Evolutionary conservation across 495 filamentous ascomycete species (phyloP).

Genomic region (Aspergillus baeticus): DNA sequence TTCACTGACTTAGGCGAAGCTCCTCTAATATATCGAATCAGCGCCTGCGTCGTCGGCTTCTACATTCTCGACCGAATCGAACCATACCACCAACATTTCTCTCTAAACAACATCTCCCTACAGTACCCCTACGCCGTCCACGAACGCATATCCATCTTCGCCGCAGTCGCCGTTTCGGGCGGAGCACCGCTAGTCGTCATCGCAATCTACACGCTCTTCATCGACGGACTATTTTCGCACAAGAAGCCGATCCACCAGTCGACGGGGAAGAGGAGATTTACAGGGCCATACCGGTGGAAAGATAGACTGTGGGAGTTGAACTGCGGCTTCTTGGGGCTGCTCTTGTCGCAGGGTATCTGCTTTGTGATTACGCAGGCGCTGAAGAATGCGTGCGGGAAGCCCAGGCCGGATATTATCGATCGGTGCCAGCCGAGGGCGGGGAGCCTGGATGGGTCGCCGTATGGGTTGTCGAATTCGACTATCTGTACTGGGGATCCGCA

Average conservation of each 20-base stretch:
- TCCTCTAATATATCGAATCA: conserved; percentile 38
- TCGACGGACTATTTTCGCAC: conserved; percentile 69
- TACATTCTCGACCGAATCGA: conserved; percentile 53
- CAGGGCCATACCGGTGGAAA: conserved; percentile 66
- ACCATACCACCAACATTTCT: conserved; percentile 59
- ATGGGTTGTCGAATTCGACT: conserved; percentile 58
- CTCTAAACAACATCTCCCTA: conserved; percentile 58
- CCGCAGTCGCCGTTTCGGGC: conserved; percentile 56
- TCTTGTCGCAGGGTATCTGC: conserved; percentile 61
- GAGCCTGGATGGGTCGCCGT: conserved; percentile 35
- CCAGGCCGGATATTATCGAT: conserved; percentile 75
- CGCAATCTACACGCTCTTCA: conserved; percentile 66
- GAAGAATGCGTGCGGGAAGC: conserved; percentile 86
- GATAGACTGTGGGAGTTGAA: conserved; percentile 80
- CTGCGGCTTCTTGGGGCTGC: conserved; percentile 71
- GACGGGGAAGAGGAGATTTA: conserved; percentile 49
- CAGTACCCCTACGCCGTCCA: conserved; percentile 72
- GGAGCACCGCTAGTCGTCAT: conserved; percentile 64
- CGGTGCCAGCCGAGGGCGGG: conserved; percentile 57
- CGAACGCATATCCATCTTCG: conserved; percentile 66
- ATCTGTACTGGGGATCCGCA: conserved; percentile 68
- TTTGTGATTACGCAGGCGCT: conserved; percentile 80
- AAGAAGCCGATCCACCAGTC: conserved; percentile 45
- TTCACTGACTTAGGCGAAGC: conserved; percentile 14
- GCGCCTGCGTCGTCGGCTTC: conserved; percentile 52